Percentiles rank a stretch among this genome's conserved stretches.
phyloP scores from a whole-genome alignment of 2,329 filamentous ascomycete species.

The Aspergillus sp. region DNA sequence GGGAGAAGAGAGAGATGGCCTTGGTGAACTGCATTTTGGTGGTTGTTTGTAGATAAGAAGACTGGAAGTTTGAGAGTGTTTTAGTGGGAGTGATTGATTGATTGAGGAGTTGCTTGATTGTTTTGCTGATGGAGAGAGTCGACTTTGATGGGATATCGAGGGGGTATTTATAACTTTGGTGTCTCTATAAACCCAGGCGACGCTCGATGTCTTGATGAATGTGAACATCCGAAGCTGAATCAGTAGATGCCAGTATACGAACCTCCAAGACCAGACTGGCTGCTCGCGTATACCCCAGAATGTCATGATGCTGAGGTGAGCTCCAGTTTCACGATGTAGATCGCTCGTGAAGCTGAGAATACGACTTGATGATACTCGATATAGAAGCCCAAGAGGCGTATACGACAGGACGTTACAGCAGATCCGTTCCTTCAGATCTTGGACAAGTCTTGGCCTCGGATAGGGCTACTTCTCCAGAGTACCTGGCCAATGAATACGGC shows the following conservation, averaged over 20 bases:
- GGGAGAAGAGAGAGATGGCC: neutral
- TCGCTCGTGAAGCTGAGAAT: too few relatives aligned
- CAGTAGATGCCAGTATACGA: neutral
- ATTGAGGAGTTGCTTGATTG: neutral
- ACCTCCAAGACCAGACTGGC: neutral
- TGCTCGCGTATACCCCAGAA: neutral
- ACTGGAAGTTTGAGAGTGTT: neutral
- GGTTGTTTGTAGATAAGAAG: neutral
- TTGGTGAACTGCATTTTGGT: neutral
- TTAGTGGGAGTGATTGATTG: neutral
- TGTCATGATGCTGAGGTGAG: too few relatives aligned
- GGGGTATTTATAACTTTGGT: neutral
- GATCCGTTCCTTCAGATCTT: neutral
- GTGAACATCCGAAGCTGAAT: neutral
- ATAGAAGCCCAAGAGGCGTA: too few relatives aligned
- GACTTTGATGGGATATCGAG: neutral
- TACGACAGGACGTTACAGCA: neutral
- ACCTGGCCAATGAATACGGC: neutral
- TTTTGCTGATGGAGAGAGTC: neutral
- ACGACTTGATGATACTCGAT: too few relatives aligned
- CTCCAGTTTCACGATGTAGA: too few relatives aligned
- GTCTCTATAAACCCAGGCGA: neutral
- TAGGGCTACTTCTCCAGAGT: neutral
- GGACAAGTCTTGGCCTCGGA: neutral
- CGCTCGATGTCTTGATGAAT: neutral